Conservation (phyloP, 441 rosid genomes). For the Biscutella laevigata region DNA sequence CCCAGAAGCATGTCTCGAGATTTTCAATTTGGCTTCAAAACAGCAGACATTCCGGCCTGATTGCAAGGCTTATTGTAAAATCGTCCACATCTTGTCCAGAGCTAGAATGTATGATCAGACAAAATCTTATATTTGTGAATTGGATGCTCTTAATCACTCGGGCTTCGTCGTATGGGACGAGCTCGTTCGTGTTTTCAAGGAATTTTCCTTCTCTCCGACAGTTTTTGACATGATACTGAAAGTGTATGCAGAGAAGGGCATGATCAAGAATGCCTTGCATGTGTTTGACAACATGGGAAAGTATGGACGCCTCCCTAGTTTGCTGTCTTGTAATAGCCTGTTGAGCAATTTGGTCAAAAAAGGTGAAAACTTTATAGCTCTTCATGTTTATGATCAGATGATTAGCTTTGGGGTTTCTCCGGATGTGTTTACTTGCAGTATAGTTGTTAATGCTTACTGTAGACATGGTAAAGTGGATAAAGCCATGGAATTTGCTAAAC, state of each 20-base stretch:
- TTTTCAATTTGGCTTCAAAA: conserved; percentile 52
- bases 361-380: conserved; percentile 39
- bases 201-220: conserved; percentile 47
- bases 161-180: conserved; percentile 50
- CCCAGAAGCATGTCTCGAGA: conserved; percentile 47
- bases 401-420: conserved; percentile 50
- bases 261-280: conserved; percentile 57
- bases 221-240: conserved; percentile 81
- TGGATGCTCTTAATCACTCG: conserved; percentile 38
- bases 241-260: conserved; percentile 47
- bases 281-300: conserved; percentile 87
- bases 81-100: conserved; percentile 65
- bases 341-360: conserved; percentile 55
- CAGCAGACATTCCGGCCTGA: conserved; percentile 54
- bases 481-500: conserved; percentile 42
- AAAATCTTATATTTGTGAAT: conserved; percentile 37
- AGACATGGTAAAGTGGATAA: conserved; percentile 39
- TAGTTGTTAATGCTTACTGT: conserved; percentile 68
- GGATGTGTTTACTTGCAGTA: conserved; percentile 62
- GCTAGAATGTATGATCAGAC: conserved; percentile 63
- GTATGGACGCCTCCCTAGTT: conserved; percentile 50
- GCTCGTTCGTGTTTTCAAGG: conserved; percentile 45
- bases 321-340: conserved; percentile 63
- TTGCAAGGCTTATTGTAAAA: conserved; percentile 49
- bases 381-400: conserved; percentile 68